Conservation (phyloP, 208 protist species). For the Crithidia sp. region DNA sequence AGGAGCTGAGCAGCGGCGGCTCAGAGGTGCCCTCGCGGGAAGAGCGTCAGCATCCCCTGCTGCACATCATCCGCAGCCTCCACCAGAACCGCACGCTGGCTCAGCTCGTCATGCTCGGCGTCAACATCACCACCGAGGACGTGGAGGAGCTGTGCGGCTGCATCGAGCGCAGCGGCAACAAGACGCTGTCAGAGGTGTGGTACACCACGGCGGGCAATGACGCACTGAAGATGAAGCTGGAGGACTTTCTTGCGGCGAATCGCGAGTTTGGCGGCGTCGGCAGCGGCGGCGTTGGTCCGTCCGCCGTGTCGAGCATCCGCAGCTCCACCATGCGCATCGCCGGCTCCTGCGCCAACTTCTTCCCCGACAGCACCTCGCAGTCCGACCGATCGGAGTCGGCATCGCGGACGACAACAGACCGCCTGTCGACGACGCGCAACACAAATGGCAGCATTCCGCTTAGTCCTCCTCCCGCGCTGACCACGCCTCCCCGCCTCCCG, state of each 20-base stretch:
- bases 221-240: constrained; percentile 67
- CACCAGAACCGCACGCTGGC: constrained; percentile 52
- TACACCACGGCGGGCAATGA: constrained; percentile 54
- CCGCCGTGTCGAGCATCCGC: constrained; percentile 18
- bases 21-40: constrained; percentile 29
- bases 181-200: constrained; percentile 45
- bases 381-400: constrained; percentile 21
- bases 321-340: constrained; percentile 11
- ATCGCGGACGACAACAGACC: constrained; percentile 5
- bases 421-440: constrained; percentile 1
- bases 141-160: constrained; percentile 74
- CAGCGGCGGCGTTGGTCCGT: constrained; percentile 7
- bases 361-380: constrained; percentile 12
- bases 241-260: constrained; percentile 62
- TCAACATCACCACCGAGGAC: constrained; percentile 65
- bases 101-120: constrained; percentile 55
- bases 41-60: constrained; percentile 58
- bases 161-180: constrained; percentile 67
- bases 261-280: constrained; percentile 22
- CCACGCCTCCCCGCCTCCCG: neutral
- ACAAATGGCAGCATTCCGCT: constrained; percentile 4
- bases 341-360: constrained; percentile 18
- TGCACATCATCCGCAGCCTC: constrained; percentile 60
- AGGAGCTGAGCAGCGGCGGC: constrained; percentile 18
- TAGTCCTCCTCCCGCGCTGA: neutral